Evolutionary conservation across 1,284 basidiomycete genomes (phyloP), one percentile per base, ranked within the genome.

Genomic region (Phellinidium pouzarii): DNA sequence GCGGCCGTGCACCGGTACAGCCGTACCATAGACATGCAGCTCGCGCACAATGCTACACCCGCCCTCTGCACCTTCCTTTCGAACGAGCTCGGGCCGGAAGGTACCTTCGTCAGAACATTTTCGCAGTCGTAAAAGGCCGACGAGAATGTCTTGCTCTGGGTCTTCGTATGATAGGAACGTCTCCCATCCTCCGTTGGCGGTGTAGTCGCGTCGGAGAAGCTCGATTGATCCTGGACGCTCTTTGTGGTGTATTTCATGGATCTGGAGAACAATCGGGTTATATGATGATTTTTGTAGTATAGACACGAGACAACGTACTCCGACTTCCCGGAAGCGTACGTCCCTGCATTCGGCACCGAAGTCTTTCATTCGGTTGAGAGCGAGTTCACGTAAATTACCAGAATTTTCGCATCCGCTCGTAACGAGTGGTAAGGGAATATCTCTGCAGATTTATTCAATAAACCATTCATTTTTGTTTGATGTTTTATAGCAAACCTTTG

Each of bases 121-220:
- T 50, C 96, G 78, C 62, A 99, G 71, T 17, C 96, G 83, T 46
- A 99, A 75, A 25, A 99, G 73, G 9, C 96, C 96, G 54, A 99
- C 86, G 47, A 99, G 82, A 64, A 99, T 99, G 64, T 99, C 96
- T 57, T 82, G 83, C 67, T 94, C 91, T 3, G 95, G 94, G 68
- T 99, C 96, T 71, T 99, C 96, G 66, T 99, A 99, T 19, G 94
- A 94, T 14, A 99, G 73, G 79, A 99, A 99, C 0, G 95, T 98
- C 71, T 99, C 96, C 96, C 96, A 99, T 22, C 95, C 91, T 2
- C 92, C 95, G 63, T 99, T 99, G 25, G 96, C 96, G 2, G 89
- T 77, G 69, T 99, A 99, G 69, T 99, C 96, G 47, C 96, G 78
- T 50, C 96, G 82, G 34, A 99, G 82, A n/a, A 99, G 84, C 69